phyloP scores from a whole-genome alignment of 345 rosid genomes.

The Eucalyptus microcorys region DNA sequence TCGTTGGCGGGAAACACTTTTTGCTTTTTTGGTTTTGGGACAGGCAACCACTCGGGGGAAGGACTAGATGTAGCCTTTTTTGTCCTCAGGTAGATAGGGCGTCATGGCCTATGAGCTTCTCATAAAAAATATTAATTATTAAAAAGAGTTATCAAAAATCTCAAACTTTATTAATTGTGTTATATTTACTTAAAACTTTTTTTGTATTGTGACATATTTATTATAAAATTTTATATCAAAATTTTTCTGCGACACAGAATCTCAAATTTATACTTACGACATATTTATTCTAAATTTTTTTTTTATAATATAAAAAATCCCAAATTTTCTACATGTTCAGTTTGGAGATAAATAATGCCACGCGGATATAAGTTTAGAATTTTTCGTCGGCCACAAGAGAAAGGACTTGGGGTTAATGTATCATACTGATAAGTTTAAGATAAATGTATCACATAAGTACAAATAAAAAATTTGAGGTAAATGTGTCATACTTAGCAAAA shows the following conservation, averaged over 20 bases:
- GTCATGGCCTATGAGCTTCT: background rate
- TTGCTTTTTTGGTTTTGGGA: background rate
- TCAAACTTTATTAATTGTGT: too few relatives aligned
- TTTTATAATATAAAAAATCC: fast-evolving
- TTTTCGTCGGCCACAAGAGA: fast-evolving
- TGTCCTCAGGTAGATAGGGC: background rate
- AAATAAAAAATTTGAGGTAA: too few relatives aligned
- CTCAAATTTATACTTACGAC: too few relatives aligned
- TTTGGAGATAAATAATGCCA: fast-evolving
- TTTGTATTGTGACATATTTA: too few relatives aligned
- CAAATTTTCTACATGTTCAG: fast-evolving
- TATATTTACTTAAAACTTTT: too few relatives aligned
- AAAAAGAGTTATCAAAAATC: fast-evolving
- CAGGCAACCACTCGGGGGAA: background rate
- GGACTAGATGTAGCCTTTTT: background rate
- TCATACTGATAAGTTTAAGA: fast-evolving
- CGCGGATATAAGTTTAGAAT: fast-evolving
- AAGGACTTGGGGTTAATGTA: too few relatives aligned
- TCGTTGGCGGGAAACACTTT: background rate
- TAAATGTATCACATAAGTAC: too few relatives aligned
- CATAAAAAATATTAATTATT: background rate
- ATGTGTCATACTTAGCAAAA: too few relatives aligned
- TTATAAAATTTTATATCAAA: too few relatives aligned
- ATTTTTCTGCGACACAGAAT: fast-evolving
- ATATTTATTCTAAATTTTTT: too few relatives aligned